Percentiles rank a stretch among this genome's conserved stretches.
Conservation (phyloP, 2,329 filamentous ascomycete species). For the Colletotrichum sp. region DNA sequence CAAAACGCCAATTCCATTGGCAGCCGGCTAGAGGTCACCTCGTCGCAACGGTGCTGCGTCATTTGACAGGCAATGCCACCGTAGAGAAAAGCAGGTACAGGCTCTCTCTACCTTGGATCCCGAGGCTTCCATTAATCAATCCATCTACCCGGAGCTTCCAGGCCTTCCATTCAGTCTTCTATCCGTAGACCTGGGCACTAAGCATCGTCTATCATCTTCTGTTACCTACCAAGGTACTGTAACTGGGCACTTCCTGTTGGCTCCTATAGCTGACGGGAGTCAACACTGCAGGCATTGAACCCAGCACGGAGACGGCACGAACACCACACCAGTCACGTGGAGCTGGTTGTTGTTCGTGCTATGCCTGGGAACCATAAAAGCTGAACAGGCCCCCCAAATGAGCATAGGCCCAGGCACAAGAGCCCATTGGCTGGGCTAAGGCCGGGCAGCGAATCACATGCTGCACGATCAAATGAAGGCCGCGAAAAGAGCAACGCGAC, state of each 20-base stretch:
- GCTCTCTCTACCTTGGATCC: neutral
- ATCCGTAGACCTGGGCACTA: neutral
- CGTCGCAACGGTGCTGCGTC: conserved; percentile 1
- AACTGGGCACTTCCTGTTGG: neutral
- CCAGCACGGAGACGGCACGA: neutral
- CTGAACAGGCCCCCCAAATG: conserved; percentile 12
- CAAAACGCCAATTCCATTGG: neutral
- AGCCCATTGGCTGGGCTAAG: conserved; percentile 3
- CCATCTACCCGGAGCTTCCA: neutral
- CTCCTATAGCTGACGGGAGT: neutral
- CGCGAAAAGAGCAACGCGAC: neutral
- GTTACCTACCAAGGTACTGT: neutral
- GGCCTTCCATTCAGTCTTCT: neutral
- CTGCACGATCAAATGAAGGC: conserved; percentile 21
- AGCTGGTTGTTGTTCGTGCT: neutral
- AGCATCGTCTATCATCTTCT: neutral
- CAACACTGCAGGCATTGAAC: neutral
- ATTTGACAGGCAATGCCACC: neutral
- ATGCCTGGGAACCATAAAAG: conserved; percentile 4
- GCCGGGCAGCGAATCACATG: conserved; percentile 18
- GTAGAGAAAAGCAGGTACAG: neutral
- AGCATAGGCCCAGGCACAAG: conserved; percentile 8
- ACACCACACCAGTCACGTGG: neutral
- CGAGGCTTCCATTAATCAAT: neutral
- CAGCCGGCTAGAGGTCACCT: neutral